Evolutionary conservation across 1,284 basidiomycete genomes (phyloP).

Genomic region (Boletus hoseneyae): DNA sequence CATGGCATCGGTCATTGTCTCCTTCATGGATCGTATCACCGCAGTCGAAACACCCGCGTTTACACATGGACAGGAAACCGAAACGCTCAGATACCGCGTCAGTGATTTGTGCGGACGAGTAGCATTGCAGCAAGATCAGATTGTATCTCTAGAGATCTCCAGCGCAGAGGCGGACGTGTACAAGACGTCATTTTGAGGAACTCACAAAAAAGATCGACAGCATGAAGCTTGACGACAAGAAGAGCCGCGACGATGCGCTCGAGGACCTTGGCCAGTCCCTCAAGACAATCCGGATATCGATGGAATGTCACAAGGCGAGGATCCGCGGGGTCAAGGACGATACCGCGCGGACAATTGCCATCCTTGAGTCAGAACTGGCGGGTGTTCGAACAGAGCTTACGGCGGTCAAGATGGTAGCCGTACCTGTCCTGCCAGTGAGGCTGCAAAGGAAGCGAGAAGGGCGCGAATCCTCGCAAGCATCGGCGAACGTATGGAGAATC

Average conservation of each 20-base stretch:
- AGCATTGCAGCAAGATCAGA: slow-evolving; percentile 16
- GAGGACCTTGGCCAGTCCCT: slow-evolving; percentile 10
- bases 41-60: slow-evolving; percentile 10
- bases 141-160: slow-evolving; percentile 12
- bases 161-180: slow-evolving; percentile 7
- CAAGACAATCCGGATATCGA: background rate
- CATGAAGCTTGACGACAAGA: slow-evolving; percentile 3
- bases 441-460: slow-evolving; percentile 4
- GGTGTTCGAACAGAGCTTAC: slow-evolving; percentile 11
- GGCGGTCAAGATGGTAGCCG: slow-evolving; percentile 11
- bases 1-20: slow-evolving; percentile 15
- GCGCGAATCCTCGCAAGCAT: slow-evolving; percentile 1
- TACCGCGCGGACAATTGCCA: slow-evolving; percentile 14
- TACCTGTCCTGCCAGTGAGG: slow-evolving; percentile 5
- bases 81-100: slow-evolving; percentile 11
- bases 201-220: slow-evolving; percentile 12
- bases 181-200: slow-evolving; percentile 14
- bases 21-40: slow-evolving; percentile 21
- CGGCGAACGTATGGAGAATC: background rate
- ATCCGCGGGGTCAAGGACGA: slow-evolving; percentile 22
- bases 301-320: slow-evolving; percentile 20
- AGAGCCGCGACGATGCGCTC: slow-evolving; percentile 3
- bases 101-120: slow-evolving; percentile 7
- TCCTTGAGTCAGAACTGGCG: slow-evolving; percentile 18
- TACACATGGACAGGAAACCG: background rate